These are phyloP conservation scores for Ustilago lituana DNA, from an alignment of 1,284 basidiomycete genomes.

Conservation along the genomic window DNA sequence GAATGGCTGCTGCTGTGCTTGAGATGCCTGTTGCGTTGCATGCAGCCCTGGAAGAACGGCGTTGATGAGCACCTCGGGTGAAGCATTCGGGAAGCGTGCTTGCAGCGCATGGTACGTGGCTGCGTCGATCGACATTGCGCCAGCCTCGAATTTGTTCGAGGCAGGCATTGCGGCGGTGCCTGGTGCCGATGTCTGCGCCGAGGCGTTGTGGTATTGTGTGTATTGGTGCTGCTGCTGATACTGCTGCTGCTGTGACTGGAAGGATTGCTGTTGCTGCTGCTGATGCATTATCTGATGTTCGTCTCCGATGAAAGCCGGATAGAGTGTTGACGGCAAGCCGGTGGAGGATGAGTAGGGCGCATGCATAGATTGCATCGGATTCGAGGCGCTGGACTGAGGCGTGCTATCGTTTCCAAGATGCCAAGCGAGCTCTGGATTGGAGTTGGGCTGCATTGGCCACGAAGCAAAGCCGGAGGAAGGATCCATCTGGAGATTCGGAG, in stretches of 20 bases:
- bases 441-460: conserved; percentile 18
- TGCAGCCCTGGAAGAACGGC: conserved; percentile 12
- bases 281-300: conserved; percentile 6
- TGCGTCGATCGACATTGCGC: conserved; percentile 6
- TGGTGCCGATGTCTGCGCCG: background rate
- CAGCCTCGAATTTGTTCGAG: background rate
- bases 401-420: conserved; percentile 11
- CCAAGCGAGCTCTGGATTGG: conserved; percentile 14
- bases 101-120: conserved; percentile 8
- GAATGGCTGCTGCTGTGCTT: background rate
- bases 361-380: conserved; percentile 3
- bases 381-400: conserved; percentile 1
- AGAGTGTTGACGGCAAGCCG: background rate
- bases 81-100: conserved; percentile 4
- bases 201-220: background rate
- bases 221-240: conserved; percentile 7
- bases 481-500: conserved; percentile 15
- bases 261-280: background rate
- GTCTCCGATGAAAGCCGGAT: background rate
- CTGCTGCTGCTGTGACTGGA: background rate
- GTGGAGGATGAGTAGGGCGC: conserved; percentile 3
- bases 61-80: conserved; percentile 6
- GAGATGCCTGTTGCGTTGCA: background rate
- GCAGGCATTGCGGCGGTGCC: background rate
- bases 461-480: conserved; percentile 14